Conservation (phyloP, 139 green algal species). For the Asterochloris erici region DNA sequence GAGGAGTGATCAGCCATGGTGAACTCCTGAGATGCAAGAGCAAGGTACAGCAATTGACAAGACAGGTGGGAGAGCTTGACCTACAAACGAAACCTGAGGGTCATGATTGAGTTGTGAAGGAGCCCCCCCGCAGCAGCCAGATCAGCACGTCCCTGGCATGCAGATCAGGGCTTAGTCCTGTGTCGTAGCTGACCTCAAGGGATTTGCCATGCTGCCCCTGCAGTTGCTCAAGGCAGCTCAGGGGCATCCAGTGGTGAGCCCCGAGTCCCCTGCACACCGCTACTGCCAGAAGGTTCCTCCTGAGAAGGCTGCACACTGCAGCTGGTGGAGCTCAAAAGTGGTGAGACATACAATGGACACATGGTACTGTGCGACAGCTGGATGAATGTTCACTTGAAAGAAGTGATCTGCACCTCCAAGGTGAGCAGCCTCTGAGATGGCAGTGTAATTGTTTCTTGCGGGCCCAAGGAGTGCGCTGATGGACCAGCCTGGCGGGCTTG, state of each 20-base stretch:
- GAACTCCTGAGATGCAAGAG: too few relatives aligned
- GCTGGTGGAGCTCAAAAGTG: slow-evolving; percentile 98
- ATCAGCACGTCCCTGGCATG: too few relatives aligned
- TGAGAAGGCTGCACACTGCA: slow-evolving; percentile 32
- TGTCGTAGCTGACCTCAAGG: too few relatives aligned
- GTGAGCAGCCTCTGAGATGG: slow-evolving; percentile 22
- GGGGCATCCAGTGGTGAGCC: slow-evolving; percentile 78
- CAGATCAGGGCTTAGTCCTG: too few relatives aligned
- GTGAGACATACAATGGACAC: slow-evolving; percentile 98
- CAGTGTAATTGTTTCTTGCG: background rate
- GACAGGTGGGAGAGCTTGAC: too few relatives aligned
- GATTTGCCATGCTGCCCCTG: slow-evolving; percentile 76
- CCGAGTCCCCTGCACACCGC: background rate
- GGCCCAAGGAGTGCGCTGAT: background rate
- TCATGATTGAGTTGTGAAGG: too few relatives aligned
- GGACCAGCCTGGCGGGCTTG: background rate
- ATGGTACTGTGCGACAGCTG: slow-evolving; percentile 95
- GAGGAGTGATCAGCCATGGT: too few relatives aligned
- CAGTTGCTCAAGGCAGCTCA: slow-evolving; percentile 83
- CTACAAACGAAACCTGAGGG: too few relatives aligned
- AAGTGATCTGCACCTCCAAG: slow-evolving; percentile 98
- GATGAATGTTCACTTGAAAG: slow-evolving; percentile 98
- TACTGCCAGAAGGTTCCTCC: background rate
- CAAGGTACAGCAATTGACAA: too few relatives aligned
- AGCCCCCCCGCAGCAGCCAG: too few relatives aligned